A percentile compares a stretch with the other conserved stretches of the same genome.
Conservation (phyloP, 139 green algal genomes). For the Chlorella sp. region DNA sequence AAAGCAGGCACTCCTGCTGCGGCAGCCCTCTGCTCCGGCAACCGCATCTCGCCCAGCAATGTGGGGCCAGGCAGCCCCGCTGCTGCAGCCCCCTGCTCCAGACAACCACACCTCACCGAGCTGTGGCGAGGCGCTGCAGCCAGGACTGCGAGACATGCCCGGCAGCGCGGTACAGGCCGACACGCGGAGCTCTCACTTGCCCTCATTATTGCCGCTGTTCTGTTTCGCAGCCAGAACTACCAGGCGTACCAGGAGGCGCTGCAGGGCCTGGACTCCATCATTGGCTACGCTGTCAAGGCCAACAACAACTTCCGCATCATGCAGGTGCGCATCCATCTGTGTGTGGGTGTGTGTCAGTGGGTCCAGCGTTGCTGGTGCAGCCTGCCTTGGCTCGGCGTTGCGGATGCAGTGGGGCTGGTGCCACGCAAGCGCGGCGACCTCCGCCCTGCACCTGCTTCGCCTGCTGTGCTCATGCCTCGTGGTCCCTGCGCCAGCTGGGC, state of each 20-base stretch:
- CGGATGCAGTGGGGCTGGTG: too few species aligned
- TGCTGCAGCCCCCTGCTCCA: too few species aligned
- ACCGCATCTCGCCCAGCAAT: too few species aligned
- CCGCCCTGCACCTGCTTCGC: neutral
- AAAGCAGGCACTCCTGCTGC: too few species aligned
- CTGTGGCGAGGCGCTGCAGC: too few species aligned
- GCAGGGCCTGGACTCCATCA: conserved; percentile 85
- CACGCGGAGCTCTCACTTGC: too few species aligned
- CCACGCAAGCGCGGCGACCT: neutral
- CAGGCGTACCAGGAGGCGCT: conserved; percentile 86
- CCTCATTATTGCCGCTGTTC: neutral
- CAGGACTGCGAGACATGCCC: too few species aligned
- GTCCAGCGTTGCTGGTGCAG: too few species aligned
- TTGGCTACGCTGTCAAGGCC: conserved; percentile 97
- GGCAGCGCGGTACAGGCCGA: too few species aligned
- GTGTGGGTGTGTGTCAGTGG: neutral
- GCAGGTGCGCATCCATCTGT: conserved; percentile 51
- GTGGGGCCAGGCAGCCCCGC: too few species aligned
- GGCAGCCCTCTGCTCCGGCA: too few species aligned
- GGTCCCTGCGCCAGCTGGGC: conserved; percentile 61
- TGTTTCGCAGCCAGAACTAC: conserved; percentile 66
- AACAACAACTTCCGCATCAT: conserved; percentile 98
- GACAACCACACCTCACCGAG: too few species aligned
- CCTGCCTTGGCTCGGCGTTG: neutral
- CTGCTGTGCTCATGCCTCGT: neutral